Conservation (phyloP, 108 stramenopile genomes). For the Stephanodiscus triporus region DNA sequence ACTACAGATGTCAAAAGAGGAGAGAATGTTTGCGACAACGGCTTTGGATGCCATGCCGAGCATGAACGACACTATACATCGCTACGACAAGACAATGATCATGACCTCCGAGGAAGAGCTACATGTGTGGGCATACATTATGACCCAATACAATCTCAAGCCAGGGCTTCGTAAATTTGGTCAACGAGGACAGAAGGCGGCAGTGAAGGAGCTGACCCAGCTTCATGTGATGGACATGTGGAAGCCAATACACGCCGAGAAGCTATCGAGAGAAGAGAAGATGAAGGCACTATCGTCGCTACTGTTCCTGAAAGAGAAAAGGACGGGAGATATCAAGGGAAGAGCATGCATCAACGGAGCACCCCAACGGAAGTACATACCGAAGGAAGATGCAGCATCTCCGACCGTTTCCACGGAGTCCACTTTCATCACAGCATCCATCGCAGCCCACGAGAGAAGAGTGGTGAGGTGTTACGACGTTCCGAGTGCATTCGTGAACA, state of each 20-base stretch:
- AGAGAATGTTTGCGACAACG: no score
- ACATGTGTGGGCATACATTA: neutral
- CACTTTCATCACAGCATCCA: conserved; percentile 26
- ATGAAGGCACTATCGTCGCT: conserved; percentile 18
- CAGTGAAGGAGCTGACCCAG: neutral
- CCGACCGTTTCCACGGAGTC: conserved; percentile 39
- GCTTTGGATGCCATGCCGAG: no score
- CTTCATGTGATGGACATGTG: neutral
- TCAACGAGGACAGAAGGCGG: neutral
- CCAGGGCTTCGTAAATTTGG: neutral
- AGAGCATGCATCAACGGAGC: no score
- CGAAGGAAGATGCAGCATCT: conserved; percentile 11
- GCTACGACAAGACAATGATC: neutral
- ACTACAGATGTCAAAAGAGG: no score
- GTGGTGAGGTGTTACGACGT: conserved; percentile 48
- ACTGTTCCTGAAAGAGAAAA: conserved; percentile 33
- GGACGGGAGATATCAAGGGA: neutral
- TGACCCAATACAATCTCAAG: conserved; percentile 12
- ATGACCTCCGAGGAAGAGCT: neutral
- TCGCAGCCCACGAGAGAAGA: conserved; percentile 49
- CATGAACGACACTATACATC: neutral
- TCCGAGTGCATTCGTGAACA: conserved; percentile 55
- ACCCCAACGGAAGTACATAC: no score
- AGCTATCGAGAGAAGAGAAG: conserved; percentile 11
- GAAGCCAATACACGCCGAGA: neutral